These are phyloP conservation scores for Penicillium psychrofluorescens DNA, from an alignment of 495 filamentous ascomycete genomes.

Conservation along the genomic window DNA sequence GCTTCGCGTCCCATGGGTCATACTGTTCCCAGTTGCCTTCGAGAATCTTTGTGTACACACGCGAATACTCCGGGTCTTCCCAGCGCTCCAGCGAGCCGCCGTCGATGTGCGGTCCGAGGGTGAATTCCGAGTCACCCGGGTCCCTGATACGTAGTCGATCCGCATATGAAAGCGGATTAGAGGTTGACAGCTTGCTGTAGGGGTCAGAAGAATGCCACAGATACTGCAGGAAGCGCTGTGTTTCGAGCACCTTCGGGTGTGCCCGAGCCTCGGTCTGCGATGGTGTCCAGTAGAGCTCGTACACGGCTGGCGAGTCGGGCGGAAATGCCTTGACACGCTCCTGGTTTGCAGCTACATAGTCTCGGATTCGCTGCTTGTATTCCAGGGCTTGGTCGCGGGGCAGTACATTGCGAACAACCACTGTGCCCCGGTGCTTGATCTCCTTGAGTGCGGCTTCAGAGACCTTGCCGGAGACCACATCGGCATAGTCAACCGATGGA, in stretches of 20 bases:
- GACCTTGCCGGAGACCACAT: slow-evolving; percentile 40
- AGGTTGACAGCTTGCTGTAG: slow-evolving; percentile 51
- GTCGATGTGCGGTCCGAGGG: slow-evolving; percentile 80
- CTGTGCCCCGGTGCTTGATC: slow-evolving; percentile 54
- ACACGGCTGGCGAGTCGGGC: slow-evolving; percentile 62
- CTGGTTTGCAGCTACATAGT: slow-evolving; percentile 54
- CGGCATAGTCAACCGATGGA: slow-evolving; percentile 51
- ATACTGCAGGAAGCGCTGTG: slow-evolving; percentile 66
- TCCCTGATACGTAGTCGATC: slow-evolving; percentile 70
- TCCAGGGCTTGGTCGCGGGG: slow-evolving; percentile 50
- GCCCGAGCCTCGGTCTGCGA: slow-evolving; percentile 66
- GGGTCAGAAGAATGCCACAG: slow-evolving; percentile 66
- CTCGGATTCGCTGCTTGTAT: slow-evolving; percentile 39
- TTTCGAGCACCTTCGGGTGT: slow-evolving; percentile 61
- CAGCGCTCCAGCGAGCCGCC: slow-evolving; percentile 81
- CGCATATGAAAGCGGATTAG: slow-evolving; percentile 66
- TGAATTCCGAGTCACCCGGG: slow-evolving; percentile 65
- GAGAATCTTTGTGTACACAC: slow-evolving; percentile 67
- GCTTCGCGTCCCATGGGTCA: slow-evolving; percentile 71
- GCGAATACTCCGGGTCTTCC: slow-evolving; percentile 73
- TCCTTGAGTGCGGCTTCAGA: slow-evolving; percentile 41
- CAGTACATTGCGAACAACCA: slow-evolving; percentile 56
- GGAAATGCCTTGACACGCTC: slow-evolving; percentile 46
- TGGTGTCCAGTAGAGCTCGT: slow-evolving; percentile 84
- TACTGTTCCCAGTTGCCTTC: slow-evolving; percentile 74